These are phyloP conservation scores for Protoeuglena noctilucae DNA, from an alignment of 139 green algal species.

Conservation along the genomic window DNA sequence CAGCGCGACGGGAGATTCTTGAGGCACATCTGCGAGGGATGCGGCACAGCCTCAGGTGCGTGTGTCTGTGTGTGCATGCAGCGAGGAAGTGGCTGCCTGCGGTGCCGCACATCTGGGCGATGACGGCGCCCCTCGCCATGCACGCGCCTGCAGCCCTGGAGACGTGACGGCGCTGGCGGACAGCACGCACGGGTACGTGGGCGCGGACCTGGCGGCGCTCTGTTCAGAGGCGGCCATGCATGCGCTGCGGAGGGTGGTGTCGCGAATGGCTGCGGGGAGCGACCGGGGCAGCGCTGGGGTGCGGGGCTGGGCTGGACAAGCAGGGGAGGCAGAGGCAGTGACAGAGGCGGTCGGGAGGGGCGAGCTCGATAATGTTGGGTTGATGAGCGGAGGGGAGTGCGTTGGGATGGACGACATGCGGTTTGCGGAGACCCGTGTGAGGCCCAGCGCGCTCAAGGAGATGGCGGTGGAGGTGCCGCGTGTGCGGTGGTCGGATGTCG, in stretches of 20 bases:
- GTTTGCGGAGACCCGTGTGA: constrained; percentile 1
- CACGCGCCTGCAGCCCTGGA: no score
- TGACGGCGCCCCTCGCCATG: no score
- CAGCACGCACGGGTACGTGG: constrained; percentile 25
- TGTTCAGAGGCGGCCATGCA: constrained; percentile 18
- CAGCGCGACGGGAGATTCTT: background rate
- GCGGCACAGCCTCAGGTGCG: background rate
- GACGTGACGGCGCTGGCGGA: constrained; percentile 8
- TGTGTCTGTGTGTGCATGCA: no score
- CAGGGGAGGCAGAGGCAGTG: background rate
- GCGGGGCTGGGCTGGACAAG: background rate
- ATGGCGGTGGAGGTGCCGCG: constrained; percentile 25
- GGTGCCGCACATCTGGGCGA: no score
- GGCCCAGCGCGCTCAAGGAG: constrained; percentile 7
- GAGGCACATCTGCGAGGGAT: background rate
- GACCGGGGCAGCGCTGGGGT: background rate
- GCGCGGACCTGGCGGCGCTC: constrained; percentile 23
- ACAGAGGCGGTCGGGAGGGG: background rate
- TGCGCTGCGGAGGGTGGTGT: constrained; percentile 17
- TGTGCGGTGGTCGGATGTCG: constrained; percentile 7
- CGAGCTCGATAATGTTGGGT: no score
- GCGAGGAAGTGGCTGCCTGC: no score
- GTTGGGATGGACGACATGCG: background rate
- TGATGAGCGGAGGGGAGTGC: background rate
- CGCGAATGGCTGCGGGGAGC: no score